These are phyloP conservation scores for Orobanche coerulescens DNA, from an alignment of 257 asterid species.

Conservation along the genomic window DNA sequence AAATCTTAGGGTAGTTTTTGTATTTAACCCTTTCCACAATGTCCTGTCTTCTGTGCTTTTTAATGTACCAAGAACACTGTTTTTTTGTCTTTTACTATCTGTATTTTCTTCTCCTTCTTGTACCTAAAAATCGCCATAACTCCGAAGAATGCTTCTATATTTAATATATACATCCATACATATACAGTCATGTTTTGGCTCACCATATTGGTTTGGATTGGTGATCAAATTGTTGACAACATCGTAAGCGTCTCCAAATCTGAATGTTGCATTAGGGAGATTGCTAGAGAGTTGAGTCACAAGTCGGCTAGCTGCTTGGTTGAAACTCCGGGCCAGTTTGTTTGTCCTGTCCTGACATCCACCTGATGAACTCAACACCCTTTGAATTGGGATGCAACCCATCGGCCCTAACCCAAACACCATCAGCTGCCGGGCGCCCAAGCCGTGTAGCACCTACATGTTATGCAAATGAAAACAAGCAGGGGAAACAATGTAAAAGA, in stretches of 20 bases:
- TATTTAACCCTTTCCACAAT: too few species aligned
- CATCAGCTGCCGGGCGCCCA: slow-evolving; percentile 68
- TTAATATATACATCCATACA: not conserved
- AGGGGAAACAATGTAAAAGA: not conserved
- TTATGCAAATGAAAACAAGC: not conserved
- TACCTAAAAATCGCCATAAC: too few species aligned
- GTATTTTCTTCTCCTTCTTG: too few species aligned
- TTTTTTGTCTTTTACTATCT: too few species aligned
- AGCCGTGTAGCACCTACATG: slow-evolving; percentile 46
- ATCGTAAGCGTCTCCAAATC: slow-evolving; percentile 84
- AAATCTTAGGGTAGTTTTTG: too few species aligned
- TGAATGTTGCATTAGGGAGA: slow-evolving; percentile 61
- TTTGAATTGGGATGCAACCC: slow-evolving; percentile 95
- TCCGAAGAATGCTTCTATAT: too few species aligned
- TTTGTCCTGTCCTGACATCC: slow-evolving; percentile 73
- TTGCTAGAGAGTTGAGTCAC: slow-evolving; percentile 31
- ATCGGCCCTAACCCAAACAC: slow-evolving; percentile 91
- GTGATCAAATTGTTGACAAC: slow-evolving; percentile 61
- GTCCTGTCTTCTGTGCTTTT: too few species aligned
- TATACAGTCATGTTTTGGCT: slow-evolving; percentile 11
- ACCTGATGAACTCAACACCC: slow-evolving; percentile 57
- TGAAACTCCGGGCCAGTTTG: slow-evolving; percentile 55
- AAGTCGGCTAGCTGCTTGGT: slow-evolving; percentile 39
- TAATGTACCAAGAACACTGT: too few species aligned
- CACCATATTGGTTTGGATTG: slow-evolving; percentile 61